Percentiles rank a stretch among this genome's conserved stretches.
phyloP scores from a whole-genome alignment of 1,284 basidiomycete genomes.

The Xerocomus nothofagi region DNA sequence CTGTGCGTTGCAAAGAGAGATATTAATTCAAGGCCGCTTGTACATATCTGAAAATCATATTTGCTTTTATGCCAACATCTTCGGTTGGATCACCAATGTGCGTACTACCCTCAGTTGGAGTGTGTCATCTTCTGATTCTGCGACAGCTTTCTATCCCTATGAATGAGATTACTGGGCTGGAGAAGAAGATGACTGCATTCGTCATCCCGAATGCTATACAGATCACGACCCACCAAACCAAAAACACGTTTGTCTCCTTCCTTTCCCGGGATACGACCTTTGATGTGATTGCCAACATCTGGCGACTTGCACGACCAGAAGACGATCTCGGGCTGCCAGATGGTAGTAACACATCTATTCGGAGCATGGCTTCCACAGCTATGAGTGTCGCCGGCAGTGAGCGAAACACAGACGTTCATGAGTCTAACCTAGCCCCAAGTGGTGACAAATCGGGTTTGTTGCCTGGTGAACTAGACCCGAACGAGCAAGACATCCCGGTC shows the following conservation, averaged over 20 bases:
- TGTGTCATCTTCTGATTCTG: slow-evolving; percentile 9
- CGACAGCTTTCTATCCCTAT: slow-evolving; percentile 87
- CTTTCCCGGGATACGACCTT: slow-evolving; percentile 94
- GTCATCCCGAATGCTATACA: slow-evolving; percentile 98
- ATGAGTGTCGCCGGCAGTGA: too few relatives aligned
- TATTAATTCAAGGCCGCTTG: slow-evolving; percentile 92
- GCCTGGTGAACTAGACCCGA: slow-evolving; percentile 49
- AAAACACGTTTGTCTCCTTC: slow-evolving; percentile 96
- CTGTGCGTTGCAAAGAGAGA: slow-evolving; percentile 94
- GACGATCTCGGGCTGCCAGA: slow-evolving; percentile 42
- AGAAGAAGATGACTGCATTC: slow-evolving; percentile 98
- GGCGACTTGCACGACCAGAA: slow-evolving; percentile 87
- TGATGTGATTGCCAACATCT: slow-evolving; percentile 96
- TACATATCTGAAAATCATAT: slow-evolving; percentile 99
- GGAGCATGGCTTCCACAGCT: slow-evolving; percentile 23
- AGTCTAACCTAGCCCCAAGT: too few relatives aligned
- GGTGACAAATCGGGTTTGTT: slow-evolving; percentile 40
- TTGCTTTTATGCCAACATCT: slow-evolving; percentile 98
- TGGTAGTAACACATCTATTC: slow-evolving; percentile 20
- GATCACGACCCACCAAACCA: slow-evolving; percentile 77
- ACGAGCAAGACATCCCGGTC: slow-evolving; percentile 74
- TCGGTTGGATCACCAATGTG: slow-evolving; percentile 98
- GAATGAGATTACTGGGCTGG: slow-evolving; percentile 84
- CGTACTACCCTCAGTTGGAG: slow-evolving; percentile 33
- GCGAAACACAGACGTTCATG: too few relatives aligned